phyloP scores from a whole-genome alignment of 495 filamentous ascomycete genomes.

The Clavariopsis aquatica region DNA sequence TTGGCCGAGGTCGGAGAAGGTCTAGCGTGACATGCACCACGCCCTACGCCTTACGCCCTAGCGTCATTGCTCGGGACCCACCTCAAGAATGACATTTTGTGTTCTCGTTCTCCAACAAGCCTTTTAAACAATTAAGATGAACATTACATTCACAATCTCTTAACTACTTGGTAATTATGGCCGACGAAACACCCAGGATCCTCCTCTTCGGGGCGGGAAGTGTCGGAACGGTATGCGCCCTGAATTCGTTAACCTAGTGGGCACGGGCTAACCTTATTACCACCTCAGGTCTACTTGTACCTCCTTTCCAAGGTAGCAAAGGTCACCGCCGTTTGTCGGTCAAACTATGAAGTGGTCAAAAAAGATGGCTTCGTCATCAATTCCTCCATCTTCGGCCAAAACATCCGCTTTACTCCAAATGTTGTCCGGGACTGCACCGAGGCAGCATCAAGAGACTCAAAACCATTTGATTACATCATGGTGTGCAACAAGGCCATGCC shows the following conservation, averaged over 20 bases:
- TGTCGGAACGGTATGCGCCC: constrained; percentile 49
- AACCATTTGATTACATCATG: constrained; percentile 56
- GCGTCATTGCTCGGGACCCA: no score
- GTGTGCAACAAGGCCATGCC: constrained; percentile 50
- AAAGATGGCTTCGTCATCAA: constrained; percentile 55
- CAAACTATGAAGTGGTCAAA: constrained; percentile 55
- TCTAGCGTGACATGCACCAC: no score
- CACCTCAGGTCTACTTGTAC: constrained; percentile 44
- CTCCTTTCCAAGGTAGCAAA: constrained; percentile 50
- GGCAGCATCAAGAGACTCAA: constrained; percentile 35
- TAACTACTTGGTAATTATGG: not conserved
- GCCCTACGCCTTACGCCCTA: no score
- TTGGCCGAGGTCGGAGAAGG: no score
- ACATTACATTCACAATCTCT: not conserved
- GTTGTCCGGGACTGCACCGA: constrained; percentile 48
- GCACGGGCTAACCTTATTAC: not conserved
- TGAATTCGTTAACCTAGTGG: not conserved
- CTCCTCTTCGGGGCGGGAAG: constrained; percentile 57
- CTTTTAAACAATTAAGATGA: not conserved
- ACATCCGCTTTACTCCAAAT: constrained; percentile 45
- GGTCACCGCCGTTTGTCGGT: constrained; percentile 57
- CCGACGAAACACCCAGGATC: constrained; percentile 39
- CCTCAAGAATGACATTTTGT: not conserved
- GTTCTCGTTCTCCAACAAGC: no score
- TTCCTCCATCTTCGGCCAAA: constrained; percentile 50